phyloP scores from a whole-genome alignment of 225 moss, liverwort and hornwort genomes.

The Neckera pumila region DNA sequence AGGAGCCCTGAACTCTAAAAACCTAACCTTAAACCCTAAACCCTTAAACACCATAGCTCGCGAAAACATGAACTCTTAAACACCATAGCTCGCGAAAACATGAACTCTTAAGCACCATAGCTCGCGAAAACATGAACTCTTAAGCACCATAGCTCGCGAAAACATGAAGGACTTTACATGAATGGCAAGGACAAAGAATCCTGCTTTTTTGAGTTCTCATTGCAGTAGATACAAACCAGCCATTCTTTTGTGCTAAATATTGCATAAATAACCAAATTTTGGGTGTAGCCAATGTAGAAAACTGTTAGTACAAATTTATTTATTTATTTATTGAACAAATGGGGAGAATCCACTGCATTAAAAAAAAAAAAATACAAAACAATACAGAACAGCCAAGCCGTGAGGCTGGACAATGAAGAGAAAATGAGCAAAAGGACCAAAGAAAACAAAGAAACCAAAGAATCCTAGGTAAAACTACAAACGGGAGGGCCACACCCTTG shows the following conservation, averaged over 20 bases:
- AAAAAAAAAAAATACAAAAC: too few relatives aligned
- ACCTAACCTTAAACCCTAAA: not conserved
- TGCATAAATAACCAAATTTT: not conserved
- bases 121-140: not conserved
- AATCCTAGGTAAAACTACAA: too few relatives aligned
- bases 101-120: not conserved
- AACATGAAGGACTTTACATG: not conserved
- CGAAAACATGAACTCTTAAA: not conserved
- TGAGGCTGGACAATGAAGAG: too few relatives aligned
- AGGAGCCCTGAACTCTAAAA: not conserved
- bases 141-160: not conserved
- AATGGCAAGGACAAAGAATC: not conserved
- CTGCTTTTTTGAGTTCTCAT: not conserved
- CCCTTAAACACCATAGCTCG: not conserved
- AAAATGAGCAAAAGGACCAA: too few relatives aligned
- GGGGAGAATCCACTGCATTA: too few relatives aligned
- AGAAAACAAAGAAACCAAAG: too few relatives aligned
- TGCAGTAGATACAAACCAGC: not conserved
- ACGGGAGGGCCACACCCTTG: too few relatives aligned
- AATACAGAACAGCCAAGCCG: too few relatives aligned
- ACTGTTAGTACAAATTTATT: too few relatives aligned
- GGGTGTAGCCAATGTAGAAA: not conserved
- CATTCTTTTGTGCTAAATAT: not conserved
- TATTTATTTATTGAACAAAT: too few relatives aligned
- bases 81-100: not conserved